These are phyloP conservation scores for Emericellopsis terricola DNA, from an alignment of 495 filamentous ascomycete genomes.

Conservation along the genomic window DNA sequence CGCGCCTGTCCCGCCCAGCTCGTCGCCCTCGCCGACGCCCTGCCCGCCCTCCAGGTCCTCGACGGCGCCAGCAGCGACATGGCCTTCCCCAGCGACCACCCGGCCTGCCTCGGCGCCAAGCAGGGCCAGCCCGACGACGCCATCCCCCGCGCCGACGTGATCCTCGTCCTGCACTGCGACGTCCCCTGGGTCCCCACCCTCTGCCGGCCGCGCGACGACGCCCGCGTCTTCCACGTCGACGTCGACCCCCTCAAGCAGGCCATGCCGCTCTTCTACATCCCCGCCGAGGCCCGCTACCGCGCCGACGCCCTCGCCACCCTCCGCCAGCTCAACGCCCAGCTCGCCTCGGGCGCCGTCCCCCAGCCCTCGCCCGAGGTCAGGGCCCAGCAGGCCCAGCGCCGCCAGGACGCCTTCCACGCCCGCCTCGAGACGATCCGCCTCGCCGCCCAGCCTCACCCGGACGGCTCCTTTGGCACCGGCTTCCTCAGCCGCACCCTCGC, in stretches of 20 bases:
- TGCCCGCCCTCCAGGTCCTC: constrained; percentile 66
- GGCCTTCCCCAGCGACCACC: constrained; percentile 80
- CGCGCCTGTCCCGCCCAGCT: constrained; percentile 47
- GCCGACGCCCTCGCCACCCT: constrained; percentile 50
- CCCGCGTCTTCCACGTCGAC: constrained; percentile 13
- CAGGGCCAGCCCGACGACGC: constrained; percentile 31
- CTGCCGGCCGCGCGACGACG: constrained; percentile 6
- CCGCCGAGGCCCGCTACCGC: constrained; percentile 48
- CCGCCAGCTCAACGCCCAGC: constrained; percentile 37
- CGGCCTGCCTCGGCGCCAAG: constrained; percentile 48
- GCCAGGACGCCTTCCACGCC: not conserved
- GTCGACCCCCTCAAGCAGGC: constrained; percentile 11
- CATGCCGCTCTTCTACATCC: constrained; percentile 61
- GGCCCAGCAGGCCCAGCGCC: not conserved
- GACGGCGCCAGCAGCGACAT: constrained; percentile 87
- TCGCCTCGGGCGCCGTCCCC: not conserved
- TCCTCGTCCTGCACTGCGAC: constrained; percentile 13
- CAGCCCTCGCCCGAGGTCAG: not conserved
- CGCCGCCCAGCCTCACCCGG: not conserved
- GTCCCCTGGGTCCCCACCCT: constrained; percentile 14
- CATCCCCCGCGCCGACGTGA: constrained; percentile 1
- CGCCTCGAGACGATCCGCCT: not conserved
- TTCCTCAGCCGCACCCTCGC: constrained; percentile 1
- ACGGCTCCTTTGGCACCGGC: constrained; percentile 2
- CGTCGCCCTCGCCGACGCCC: constrained; percentile 56